phyloP scores from a whole-genome alignment of 257 asterid species.

The Rubia yunnanensis region DNA sequence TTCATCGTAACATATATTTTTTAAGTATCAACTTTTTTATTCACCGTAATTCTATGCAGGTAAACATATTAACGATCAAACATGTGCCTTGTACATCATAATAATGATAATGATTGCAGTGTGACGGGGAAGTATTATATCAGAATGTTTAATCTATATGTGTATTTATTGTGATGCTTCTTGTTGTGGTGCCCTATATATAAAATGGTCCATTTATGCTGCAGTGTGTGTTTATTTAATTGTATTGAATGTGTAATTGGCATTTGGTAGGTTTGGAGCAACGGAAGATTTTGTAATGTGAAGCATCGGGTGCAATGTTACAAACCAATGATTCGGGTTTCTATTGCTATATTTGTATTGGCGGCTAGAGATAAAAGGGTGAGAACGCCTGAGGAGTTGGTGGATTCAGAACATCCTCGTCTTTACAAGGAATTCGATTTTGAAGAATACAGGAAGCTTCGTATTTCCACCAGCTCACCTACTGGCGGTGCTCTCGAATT shows the following conservation, averaged over 20 bases:
- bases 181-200: too few relatives aligned
- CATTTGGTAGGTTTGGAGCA: constrained; percentile 45
- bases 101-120: too few relatives aligned
- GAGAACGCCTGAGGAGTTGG: constrained; percentile 30
- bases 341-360: constrained; percentile 42
- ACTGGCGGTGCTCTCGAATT: constrained; percentile 31
- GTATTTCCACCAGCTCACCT: constrained; percentile 17
- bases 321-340: constrained; percentile 29
- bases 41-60: too few relatives aligned
- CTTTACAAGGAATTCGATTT: constrained; percentile 35
- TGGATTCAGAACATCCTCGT: constrained; percentile 36
- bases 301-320: constrained; percentile 52
- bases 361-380: constrained; percentile 35
- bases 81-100: too few relatives aligned
- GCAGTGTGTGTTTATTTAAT: too few relatives aligned
- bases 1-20: too few relatives aligned
- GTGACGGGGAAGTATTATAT: too few relatives aligned
- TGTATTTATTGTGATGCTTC: too few relatives aligned
- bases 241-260: neutral
- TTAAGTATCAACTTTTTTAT: too few relatives aligned
- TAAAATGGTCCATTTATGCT: too few relatives aligned
- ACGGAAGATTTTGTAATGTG: constrained; percentile 55
- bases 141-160: too few relatives aligned
- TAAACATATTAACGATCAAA: too few relatives aligned
- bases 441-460: constrained; percentile 16